Base-by-base conservation (phyloP, 371 early-diverging fungal genomes). In the Saksenaea oblongispora region DNA sequence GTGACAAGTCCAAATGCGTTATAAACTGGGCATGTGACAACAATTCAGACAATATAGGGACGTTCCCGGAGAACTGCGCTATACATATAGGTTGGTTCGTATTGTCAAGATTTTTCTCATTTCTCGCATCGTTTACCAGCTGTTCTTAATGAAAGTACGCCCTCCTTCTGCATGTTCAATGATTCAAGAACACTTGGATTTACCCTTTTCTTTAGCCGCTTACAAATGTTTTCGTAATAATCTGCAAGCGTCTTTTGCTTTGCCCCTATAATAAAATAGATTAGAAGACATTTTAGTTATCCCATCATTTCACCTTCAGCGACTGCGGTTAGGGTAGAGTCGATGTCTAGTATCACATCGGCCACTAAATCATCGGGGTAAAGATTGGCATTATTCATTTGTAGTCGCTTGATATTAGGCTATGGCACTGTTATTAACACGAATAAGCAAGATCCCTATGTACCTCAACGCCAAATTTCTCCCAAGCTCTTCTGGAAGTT, bases 381-480 rank as follows among this genome's bases (percentile, higher is more conserved):
- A 11, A 71, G 15, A 27, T 55, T 42, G 26, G 37, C 54, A 34
- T 56, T 64, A 22, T 55, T 7, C 11, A 55, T 60, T 9, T 54
- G 54, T 35, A 78, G 34, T n/a, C 57, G 67, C 13, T 63, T 62
- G 18, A 75, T 62, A 5, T 37, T 57, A 1, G 73, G 71, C 71
- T 72, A 54, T 18, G 22, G 28, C 1, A 39, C 3, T 1, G 56
- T 7, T 14, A 28, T 44, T 56, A 35, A 56, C 9, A 39, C 3
- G 47, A 9, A 26, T 56, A 37, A 14, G 26, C 31, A 28, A 54
- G 11, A 34, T 22, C 26, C 2, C 31, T 3, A 8, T 54, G 11
- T 65, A 75, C 75, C 70, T 70, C 67, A 5, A 65, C 24, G 10
- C 75, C 75, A 66, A 70, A 59, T 2, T 26, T 1, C n/a, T 59